Evolutionary conservation across 495 filamentous ascomycete genomes (phyloP).

Genomic region (Bryoglossum gracile): DNA sequence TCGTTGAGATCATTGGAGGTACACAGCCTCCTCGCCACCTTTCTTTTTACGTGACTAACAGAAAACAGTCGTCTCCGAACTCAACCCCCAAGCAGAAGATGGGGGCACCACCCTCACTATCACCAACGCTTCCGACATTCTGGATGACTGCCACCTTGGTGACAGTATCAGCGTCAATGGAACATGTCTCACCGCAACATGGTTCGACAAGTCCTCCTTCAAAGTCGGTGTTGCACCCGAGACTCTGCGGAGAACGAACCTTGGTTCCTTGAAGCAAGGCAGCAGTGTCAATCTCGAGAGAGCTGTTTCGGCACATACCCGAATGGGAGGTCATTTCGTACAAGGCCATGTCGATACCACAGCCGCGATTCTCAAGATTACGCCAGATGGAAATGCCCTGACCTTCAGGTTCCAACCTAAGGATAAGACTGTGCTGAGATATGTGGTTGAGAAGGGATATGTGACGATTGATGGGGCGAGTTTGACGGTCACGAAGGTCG

Average conservation of each 20-base stretch:
- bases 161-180: conserved; percentile 94
- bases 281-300: conserved; percentile 83
- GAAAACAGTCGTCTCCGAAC: conserved; percentile 64
- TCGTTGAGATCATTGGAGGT: conserved; percentile 95
- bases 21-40: conserved; percentile 27
- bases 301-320: conserved; percentile 77
- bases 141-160: conserved; percentile 75
- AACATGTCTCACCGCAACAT: conserved; percentile 80
- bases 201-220: conserved; percentile 57
- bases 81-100: conserved; percentile 72
- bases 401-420: conserved; percentile 75
- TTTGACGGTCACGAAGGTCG: conserved; percentile 80
- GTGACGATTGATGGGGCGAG: conserved; percentile 95
- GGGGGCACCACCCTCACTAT: conserved; percentile 90
- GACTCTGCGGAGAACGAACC: conserved; percentile 92
- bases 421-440: conserved; percentile 58
- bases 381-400: conserved; percentile 78
- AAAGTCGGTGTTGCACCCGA: conserved; percentile 94
- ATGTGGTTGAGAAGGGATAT: conserved; percentile 95
- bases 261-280: conserved; percentile 54
- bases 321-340: conserved; percentile 80
- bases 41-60: conserved; percentile 20
- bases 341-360: conserved; percentile 94
- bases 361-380: conserved; percentile 60
- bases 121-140: conserved; percentile 62